A percentile compares a stretch with the other conserved stretches of the same genome.
Conservation (phyloP, 139 green algal genomes). For the Spirogloea muscicola region DNA sequence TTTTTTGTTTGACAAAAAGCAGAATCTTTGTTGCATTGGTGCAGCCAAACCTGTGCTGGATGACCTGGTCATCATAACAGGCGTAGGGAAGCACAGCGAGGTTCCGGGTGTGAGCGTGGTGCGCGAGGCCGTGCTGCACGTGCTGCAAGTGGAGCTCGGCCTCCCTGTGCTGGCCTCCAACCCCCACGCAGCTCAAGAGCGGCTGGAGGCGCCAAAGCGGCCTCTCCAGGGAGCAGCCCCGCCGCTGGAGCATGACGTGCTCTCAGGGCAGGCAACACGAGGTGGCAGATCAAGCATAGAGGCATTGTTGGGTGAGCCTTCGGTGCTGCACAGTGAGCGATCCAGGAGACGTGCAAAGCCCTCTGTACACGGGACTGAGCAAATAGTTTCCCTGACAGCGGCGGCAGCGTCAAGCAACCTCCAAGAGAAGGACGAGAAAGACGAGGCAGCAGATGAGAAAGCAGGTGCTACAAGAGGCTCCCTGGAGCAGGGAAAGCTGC, state of each 20-base stretch:
- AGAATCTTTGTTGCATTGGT: neutral
- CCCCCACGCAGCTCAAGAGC: neutral
- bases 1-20: too few relatives aligned
- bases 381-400: too few relatives aligned
- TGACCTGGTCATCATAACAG: constrained; percentile 30
- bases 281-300: neutral
- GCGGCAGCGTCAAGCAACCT: too few relatives aligned
- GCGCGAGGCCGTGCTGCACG: constrained; percentile 5
- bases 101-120: neutral
- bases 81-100: neutral
- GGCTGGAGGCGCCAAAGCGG: neutral
- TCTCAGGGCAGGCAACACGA: neutral
- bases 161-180: neutral
- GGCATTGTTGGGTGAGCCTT: neutral
- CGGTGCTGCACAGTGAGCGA: neutral
- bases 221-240: neutral
- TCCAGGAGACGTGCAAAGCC: neutral
- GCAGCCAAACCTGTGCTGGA: neutral
- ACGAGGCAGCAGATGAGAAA: neutral
- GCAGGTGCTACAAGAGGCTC: neutral
- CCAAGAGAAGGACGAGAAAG: too few relatives aligned
- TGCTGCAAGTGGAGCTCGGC: constrained; percentile 16
- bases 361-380: neutral
- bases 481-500: neutral
- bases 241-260: neutral